Base-by-base conservation (phyloP, 352 stramenopile genomes). In the Phytophthora quininea region DNA sequence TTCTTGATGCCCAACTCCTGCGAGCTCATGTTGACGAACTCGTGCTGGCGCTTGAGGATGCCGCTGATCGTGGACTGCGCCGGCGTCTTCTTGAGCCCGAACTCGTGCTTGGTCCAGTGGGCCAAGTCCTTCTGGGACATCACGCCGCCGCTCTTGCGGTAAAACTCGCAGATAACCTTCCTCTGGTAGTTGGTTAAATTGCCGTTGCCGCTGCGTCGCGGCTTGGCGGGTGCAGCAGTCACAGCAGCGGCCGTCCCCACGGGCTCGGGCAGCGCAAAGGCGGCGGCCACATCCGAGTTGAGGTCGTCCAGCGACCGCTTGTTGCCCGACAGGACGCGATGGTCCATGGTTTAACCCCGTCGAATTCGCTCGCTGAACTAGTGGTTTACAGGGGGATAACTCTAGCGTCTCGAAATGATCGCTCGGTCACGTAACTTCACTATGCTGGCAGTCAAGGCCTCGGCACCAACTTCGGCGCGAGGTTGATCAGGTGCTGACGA, bases 61-160 rank as follows among this genome's bases (percentile, higher is more conserved):
- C 86, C 86, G 27, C 82, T 92, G 62, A 95, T 95, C 29, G 87
- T 95, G 0, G 85, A 92, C 71, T 95, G 87, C 55, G 87, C 86
- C 1, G 87, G 87, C 51, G 85, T 91, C 66, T 92, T 92, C 60
- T 90, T 87, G 14, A 95, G 72, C 40, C 79, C 73, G 59, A 95
- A 95, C 73, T 95, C 87, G 72, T 93, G 85, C 69, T 93, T 92
- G 58, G 87, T 91, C 87, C 87, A 95, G 59, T 92, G 85, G 45
- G 85, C 86, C 58, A 95, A 58, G 69, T 95, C 87, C 67, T 95
- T 95, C 63, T 95, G 87, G 45, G 84, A 92, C 83, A 95, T 95
- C 31, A 91, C 76, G 27, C 83, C 86, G 59, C 84, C 83, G 53
- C 70, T 92, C 66, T 90, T 90, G 32, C 83, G 79, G 74, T 93